A percentile compares a stretch with the other conserved stretches of the same genome.
These are phyloP conservation scores for Rhodomyrtus tomentosa DNA, from an alignment of 345 rosid species.

Conservation along the genomic window DNA sequence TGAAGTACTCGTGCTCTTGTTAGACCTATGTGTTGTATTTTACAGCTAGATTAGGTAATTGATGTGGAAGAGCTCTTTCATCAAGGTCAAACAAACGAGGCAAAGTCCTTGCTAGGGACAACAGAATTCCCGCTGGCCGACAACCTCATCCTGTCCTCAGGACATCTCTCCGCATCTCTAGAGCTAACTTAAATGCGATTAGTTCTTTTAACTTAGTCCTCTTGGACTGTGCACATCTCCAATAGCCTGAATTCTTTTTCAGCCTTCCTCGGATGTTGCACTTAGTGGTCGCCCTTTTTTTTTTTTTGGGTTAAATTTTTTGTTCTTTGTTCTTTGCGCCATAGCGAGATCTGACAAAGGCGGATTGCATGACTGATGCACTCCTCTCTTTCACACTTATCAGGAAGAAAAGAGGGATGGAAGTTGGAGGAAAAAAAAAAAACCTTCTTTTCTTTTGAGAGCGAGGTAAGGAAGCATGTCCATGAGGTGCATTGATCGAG, in stretches of 20 bases:
- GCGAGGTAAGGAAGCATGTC: background rate
- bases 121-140: slow-evolving; percentile 2
- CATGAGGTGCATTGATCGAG: background rate
- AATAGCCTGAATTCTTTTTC: background rate
- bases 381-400: background rate
- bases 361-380: background rate
- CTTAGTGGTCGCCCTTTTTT: background rate
- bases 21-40: background rate
- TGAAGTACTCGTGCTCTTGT: background rate
- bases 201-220: background rate
- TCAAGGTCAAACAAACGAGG: background rate
- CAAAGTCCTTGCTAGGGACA: slow-evolving; percentile 1
- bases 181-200: background rate
- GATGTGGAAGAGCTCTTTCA: background rate
- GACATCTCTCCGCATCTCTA: slow-evolving; percentile 1
- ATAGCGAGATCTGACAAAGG: background rate
- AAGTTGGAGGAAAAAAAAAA: background rate
- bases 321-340: background rate
- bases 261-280: background rate
- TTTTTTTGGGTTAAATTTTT: background rate
- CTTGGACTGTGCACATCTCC: background rate
- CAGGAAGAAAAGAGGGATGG: background rate
- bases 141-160: slow-evolving; percentile 5
- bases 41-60: background rate
- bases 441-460: background rate